Evolutionary conservation across 768 basidiomycete genomes (phyloP).

Genomic region (Naganishia randhawae): DNA sequence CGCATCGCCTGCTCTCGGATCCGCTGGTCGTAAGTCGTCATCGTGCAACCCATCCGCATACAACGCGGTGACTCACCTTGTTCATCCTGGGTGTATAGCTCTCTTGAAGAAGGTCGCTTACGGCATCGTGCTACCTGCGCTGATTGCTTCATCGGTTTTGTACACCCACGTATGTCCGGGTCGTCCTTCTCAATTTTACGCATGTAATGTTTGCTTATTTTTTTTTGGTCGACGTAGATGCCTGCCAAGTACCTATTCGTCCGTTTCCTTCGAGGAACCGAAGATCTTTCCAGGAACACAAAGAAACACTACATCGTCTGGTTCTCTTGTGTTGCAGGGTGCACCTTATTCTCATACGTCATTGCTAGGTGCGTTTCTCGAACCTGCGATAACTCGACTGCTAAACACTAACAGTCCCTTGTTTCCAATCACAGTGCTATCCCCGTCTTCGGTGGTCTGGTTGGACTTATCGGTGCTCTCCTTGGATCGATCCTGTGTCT

Average conservation of each 20-base stretch:
- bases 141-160: constrained; percentile 35
- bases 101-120: constrained; percentile 33
- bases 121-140: constrained; percentile 34
- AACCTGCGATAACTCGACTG: not conserved
- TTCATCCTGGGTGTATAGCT: not conserved
- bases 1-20: constrained; percentile 43
- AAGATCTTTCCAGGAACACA: constrained; percentile 23
- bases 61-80: not conserved
- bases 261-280: constrained; percentile 16
- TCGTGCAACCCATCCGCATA: constrained; percentile 27
- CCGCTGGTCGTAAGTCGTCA: constrained; percentile 39
- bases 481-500: constrained; percentile 41
- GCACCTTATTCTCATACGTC: constrained; percentile 35
- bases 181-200: not conserved
- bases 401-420: not conserved
- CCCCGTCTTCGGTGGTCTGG: constrained; percentile 31
- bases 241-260: constrained; percentile 31
- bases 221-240: not conserved
- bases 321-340: constrained; percentile 30
- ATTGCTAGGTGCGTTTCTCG: constrained; percentile 28
- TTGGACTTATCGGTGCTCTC: constrained; percentile 42
- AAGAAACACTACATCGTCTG: constrained; percentile 29
- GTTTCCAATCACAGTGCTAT: constrained; percentile 42
- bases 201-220: not conserved
- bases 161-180: constrained; percentile 37